Evolutionary conservation across 805 yeast species (phyloP).

Genomic region (Starmerella etchellsii): DNA sequence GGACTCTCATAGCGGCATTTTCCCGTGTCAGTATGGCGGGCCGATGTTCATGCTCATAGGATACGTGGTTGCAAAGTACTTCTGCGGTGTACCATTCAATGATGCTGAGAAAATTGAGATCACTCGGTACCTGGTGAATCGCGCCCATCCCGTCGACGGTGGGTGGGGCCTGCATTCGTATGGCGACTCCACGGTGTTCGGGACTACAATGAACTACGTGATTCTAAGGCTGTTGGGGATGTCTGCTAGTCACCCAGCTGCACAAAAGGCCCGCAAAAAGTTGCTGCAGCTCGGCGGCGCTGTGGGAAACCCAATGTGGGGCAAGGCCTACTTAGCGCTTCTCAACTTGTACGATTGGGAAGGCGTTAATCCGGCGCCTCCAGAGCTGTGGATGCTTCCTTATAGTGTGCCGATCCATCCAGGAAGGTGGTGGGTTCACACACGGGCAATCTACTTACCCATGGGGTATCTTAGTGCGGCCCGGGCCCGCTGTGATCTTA

Average conservation of each 20-base stretch:
- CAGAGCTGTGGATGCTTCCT: constrained; percentile 85
- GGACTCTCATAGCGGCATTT: constrained; percentile 62
- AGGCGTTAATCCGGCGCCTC: constrained; percentile 97
- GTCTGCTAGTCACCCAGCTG: constrained; percentile 58
- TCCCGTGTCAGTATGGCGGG: constrained; percentile 89
- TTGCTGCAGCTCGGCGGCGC: constrained; percentile 78
- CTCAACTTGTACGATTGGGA: constrained; percentile 81
- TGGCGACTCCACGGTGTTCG: constrained; percentile 91
- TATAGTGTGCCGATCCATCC: constrained; percentile 77
- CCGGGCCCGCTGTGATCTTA: constrained; percentile 42
- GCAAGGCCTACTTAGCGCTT: constrained; percentile 78
- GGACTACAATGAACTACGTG: constrained; percentile 81
- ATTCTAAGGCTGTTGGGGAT: constrained; percentile 70
- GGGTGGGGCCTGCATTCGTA: constrained; percentile 96
- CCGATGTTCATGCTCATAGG: constrained; percentile 98
- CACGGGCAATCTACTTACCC: constrained; percentile 81
- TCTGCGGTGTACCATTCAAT: constrained; percentile 55
- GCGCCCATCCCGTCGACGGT: constrained; percentile 97
- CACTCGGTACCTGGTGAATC: constrained; percentile 74
- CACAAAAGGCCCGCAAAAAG: constrained; percentile 60
- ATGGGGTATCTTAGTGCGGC: constrained; percentile 65
- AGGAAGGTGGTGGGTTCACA: constrained; percentile 98
- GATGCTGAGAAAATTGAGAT: constrained; percentile 55
- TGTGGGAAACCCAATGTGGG: constrained; percentile 89
- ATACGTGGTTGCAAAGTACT: constrained; percentile 60